Conservation (phyloP, 2,329 filamentous ascomycete species). For the Aspergillus oerlinghausenensis region DNA sequence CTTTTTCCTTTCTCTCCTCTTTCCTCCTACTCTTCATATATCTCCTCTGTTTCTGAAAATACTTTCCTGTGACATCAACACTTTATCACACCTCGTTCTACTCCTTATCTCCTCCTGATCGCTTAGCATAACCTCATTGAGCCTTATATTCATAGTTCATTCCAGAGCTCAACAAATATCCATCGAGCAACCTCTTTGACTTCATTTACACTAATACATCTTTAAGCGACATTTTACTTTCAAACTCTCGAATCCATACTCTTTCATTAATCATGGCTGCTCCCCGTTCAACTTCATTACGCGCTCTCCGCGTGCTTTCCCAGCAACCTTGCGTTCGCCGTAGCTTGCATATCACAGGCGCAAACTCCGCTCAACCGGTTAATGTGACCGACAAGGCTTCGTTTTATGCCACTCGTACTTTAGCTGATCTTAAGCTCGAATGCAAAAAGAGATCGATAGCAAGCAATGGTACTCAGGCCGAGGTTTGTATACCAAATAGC, state of each 20-base stretch:
- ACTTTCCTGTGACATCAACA: neutral
- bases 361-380: conserved; percentile 50
- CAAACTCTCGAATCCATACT: neutral
- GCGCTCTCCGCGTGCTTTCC: conserved; percentile 41
- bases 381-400: conserved; percentile 49
- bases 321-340: conserved; percentile 42
- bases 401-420: conserved; percentile 47
- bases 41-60: neutral
- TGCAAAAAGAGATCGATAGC: conserved; percentile 48
- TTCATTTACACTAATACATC: neutral
- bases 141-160: neutral
- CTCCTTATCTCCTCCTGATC: neutral
- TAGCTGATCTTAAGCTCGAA: conserved; percentile 49
- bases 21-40: neutral
- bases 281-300: conserved; percentile 42
- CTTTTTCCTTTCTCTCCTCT: conserved; percentile 5
- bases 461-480: conserved; percentile 44
- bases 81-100: neutral
- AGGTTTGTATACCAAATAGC: conserved; percentile 35
- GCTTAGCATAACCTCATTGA: neutral
- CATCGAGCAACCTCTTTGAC: neutral
- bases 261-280: conserved; percentile 35
- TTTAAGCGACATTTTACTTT: neutral
- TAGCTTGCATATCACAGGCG: conserved; percentile 57
- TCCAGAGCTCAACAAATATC: neutral